Conservation (phyloP, 2,329 filamentous ascomycete genomes). For the Aureobasidium leucospermi region DNA sequence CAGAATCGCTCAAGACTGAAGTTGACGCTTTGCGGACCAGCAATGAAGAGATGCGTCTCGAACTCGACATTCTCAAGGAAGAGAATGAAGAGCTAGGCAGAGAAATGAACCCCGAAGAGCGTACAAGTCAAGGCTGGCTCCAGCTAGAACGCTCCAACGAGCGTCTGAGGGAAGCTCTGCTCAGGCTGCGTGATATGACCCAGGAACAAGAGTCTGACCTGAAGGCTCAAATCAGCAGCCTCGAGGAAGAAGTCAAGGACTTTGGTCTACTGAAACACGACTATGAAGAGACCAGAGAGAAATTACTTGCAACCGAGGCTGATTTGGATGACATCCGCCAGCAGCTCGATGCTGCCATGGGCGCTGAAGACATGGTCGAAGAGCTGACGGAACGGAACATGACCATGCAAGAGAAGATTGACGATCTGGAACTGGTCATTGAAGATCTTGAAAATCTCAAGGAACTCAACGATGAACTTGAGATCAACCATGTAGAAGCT, state of each 20-base stretch:
- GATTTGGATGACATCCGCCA: slow-evolving; percentile 79
- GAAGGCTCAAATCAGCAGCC: slow-evolving; percentile 49
- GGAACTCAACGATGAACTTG: slow-evolving; percentile 90
- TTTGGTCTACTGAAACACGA: slow-evolving; percentile 46
- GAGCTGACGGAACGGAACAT: slow-evolving; percentile 84
- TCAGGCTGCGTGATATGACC: slow-evolving; percentile 78
- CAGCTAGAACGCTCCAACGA: slow-evolving; percentile 90
- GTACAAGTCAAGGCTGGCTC: slow-evolving; percentile 77
- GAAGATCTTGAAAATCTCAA: slow-evolving; percentile 83
- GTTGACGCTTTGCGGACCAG: slow-evolving; percentile 68
- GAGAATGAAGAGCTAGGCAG: slow-evolving; percentile 79
- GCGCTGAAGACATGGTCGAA: slow-evolving; percentile 90
- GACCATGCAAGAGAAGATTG: slow-evolving; percentile 71
- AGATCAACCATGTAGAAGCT: slow-evolving; percentile 85
- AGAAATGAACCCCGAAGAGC: slow-evolving; percentile 83
- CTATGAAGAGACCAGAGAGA: slow-evolving; percentile 63
- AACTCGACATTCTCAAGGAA: slow-evolving; percentile 77
- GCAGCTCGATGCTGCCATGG: slow-evolving; percentile 81
- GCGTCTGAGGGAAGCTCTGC: slow-evolving; percentile 73
- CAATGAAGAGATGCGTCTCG: slow-evolving; percentile 76
- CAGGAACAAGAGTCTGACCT: slow-evolving; percentile 78
- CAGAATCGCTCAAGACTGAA: slow-evolving; percentile 74
- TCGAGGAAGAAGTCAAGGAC: slow-evolving; percentile 36
- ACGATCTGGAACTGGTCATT: slow-evolving; percentile 72
- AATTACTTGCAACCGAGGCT: slow-evolving; percentile 63